Percentiles rank a stretch among this genome's conserved stretches.
Conservation (phyloP, 2,329 filamentous ascomycete genomes). For the Aurifilum marmelostoma region DNA sequence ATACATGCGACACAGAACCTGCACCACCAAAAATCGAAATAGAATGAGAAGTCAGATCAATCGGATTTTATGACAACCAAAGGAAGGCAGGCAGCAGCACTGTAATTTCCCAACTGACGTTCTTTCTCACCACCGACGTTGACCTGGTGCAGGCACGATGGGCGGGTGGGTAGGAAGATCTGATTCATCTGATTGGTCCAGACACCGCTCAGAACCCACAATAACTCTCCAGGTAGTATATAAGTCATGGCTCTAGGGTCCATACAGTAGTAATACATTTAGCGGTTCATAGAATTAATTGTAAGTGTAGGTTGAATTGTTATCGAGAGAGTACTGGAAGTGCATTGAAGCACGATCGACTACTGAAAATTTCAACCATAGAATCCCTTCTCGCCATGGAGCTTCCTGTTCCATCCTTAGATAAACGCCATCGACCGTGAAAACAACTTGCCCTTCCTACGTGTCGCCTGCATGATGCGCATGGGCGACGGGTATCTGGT, state of each 20-base stretch:
- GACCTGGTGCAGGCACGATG: neutral
- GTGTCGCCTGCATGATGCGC: neutral
- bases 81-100: too few relatives aligned
- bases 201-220: neutral
- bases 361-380: neutral
- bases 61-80: too few relatives aligned
- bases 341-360: neutral
- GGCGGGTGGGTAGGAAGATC: too few relatives aligned
- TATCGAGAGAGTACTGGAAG: neutral
- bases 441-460: neutral
- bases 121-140: neutral
- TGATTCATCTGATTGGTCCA: too few relatives aligned
- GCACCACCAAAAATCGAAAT: neutral
- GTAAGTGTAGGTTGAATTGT: neutral
- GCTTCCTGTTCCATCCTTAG: neutral
- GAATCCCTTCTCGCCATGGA: too few relatives aligned
- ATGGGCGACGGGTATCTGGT: neutral
- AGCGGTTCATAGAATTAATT: neutral
- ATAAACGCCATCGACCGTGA: neutral
- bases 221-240: neutral
- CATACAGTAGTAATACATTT: too few relatives aligned
- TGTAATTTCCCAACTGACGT: neutral
- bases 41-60: neutral
- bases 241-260: neutral
- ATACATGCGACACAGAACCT: neutral